Percentiles rank a stretch among this genome's conserved stretches.
Evolutionary conservation across 352 stramenopile genomes (phyloP).

Genomic region (Globisporangium radiosum): DNA sequence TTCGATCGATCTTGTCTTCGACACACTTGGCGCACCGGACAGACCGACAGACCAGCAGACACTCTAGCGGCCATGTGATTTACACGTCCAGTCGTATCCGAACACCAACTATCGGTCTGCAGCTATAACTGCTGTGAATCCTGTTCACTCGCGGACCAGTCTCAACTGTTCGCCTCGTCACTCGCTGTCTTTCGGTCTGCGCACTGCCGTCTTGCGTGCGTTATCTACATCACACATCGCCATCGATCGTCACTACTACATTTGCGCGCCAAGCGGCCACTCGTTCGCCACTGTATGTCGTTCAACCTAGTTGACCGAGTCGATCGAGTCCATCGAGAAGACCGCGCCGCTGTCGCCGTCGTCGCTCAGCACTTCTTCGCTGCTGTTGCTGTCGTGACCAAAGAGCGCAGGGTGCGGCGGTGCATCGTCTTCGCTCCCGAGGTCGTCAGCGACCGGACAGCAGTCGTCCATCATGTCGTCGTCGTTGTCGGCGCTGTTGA

Average conservation of each 20-base stretch:
- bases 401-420: slow-evolving; percentile 27
- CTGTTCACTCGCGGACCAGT: too few relatives aligned
- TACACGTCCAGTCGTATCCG: slow-evolving; percentile 8
- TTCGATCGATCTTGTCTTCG: too few relatives aligned
- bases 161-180: too few relatives aligned
- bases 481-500: slow-evolving; percentile 57
- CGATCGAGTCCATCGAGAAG: slow-evolving; percentile 9
- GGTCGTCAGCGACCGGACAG: slow-evolving; percentile 27
- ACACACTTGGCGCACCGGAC: background rate
- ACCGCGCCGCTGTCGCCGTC: slow-evolving; percentile 28
- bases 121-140: too few relatives aligned
- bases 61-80: background rate
- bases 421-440: slow-evolving; percentile 53
- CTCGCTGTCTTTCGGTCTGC: too few relatives aligned
- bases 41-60: background rate
- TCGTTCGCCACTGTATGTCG: too few relatives aligned
- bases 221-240: background rate
- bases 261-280: too few relatives aligned
- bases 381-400: slow-evolving; percentile 51
- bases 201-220: too few relatives aligned
- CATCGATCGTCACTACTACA: background rate
- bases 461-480: slow-evolving; percentile 31
- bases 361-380: slow-evolving; percentile 43
- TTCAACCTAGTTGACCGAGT: background rate
- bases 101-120: too few relatives aligned